Conservation (phyloP, 2,329 filamentous ascomycete genomes). For the Alternaria gansuensis region DNA sequence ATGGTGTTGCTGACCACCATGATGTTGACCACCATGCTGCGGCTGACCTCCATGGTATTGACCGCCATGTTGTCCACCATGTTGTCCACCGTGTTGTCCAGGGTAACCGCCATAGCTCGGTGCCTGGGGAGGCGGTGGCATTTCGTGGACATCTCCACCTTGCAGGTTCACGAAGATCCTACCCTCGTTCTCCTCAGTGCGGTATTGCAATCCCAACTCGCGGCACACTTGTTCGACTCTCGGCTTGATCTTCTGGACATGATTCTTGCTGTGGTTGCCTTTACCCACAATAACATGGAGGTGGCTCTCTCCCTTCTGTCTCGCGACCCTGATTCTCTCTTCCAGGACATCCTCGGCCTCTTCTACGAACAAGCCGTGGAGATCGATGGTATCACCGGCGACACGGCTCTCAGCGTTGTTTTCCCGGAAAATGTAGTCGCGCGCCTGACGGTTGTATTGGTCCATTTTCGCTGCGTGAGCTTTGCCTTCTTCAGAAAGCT, state of each 20-base stretch:
- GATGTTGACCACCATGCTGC: conserved; percentile 25
- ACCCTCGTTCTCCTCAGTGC: conserved; percentile 88
- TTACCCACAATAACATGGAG: conserved; percentile 96
- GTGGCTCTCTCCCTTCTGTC: conserved; percentile 76
- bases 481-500: conserved; percentile 86
- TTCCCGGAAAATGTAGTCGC: conserved; percentile 92
- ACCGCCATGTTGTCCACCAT: conserved; percentile 42
- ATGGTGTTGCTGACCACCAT: conserved; percentile 46
- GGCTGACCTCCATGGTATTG: conserved; percentile 20
- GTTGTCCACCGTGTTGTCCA: conserved; percentile 55
- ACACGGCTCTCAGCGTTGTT: conserved; percentile 85
- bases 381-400: conserved; percentile 82
- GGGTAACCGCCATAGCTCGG: conserved; percentile 50
- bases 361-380: conserved; percentile 93
- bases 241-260: conserved; percentile 96
- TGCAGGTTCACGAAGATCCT: conserved; percentile 87
- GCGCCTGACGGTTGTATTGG: conserved; percentile 87
- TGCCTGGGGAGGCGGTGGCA: conserved; percentile 54
- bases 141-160: conserved; percentile 65
- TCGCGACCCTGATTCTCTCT: conserved; percentile 81
- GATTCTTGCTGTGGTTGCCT: conserved; percentile 83
- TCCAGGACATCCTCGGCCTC: conserved; percentile 93
- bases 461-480: conserved; percentile 84
- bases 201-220: conserved; percentile 82
- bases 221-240: conserved; percentile 86